These are phyloP conservation scores for Chenopodium berlandieri DNA, from an alignment of 148 eudicot species.

Conservation along the genomic window DNA sequence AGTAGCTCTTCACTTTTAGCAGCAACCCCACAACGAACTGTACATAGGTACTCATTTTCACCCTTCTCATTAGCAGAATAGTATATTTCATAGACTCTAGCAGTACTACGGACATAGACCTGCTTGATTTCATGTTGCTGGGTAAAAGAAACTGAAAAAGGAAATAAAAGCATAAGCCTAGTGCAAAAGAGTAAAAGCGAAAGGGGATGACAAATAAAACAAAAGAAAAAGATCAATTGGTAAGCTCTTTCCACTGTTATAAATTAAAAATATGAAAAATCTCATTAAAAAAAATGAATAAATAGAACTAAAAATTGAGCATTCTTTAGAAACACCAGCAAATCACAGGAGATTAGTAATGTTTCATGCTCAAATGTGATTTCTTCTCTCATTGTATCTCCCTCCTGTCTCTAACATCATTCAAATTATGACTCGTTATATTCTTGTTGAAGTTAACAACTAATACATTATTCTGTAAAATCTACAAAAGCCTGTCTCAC, in stretches of 20 bases:
- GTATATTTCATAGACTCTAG: conserved; percentile 84
- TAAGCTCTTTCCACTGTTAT: background rate
- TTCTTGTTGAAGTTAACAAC: too few species aligned
- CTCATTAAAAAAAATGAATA: background rate
- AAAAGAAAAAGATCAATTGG: background rate
- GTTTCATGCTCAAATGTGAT: background rate
- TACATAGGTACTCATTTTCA: conserved; percentile 70
- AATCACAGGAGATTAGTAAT: background rate
- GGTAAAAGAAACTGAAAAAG: conserved; percentile 51
- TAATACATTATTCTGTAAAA: too few species aligned
- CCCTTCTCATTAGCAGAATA: conserved; percentile 39
- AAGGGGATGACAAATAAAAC: background rate
- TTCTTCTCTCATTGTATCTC: background rate
- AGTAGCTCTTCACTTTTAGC: conserved; percentile 43
- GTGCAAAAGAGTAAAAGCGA: background rate
- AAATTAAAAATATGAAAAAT: background rate
- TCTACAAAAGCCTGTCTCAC: too few species aligned
- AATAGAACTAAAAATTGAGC: too few species aligned
- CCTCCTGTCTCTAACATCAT: background rate
- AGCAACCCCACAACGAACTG: conserved; percentile 81
- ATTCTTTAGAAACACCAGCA: background rate
- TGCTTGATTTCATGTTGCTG: conserved; percentile 72
- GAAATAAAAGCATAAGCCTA: conserved; percentile 6
- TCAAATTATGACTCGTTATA: too few species aligned
- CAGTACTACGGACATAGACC: conserved; percentile 80